Evolutionary conservation across 2,329 filamentous ascomycete species (phyloP).

Genomic region (Aspergillus fischeri): DNA sequence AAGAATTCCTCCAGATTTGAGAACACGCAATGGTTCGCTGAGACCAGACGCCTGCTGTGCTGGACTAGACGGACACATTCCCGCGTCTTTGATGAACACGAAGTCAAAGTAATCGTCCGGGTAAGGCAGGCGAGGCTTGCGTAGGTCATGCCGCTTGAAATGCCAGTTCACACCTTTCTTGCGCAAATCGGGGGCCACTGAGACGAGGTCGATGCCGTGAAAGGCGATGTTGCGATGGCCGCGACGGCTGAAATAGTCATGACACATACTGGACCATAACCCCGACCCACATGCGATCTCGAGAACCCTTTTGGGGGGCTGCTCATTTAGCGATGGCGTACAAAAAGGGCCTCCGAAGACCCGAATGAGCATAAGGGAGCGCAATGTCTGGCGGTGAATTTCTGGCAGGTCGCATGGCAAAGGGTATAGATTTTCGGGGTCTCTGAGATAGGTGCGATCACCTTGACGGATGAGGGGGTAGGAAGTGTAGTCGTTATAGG

Average conservation of each 20-base stretch:
- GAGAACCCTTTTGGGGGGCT: slow-evolving; percentile 71
- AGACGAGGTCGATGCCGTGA: slow-evolving; percentile 76
- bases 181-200: slow-evolving; percentile 61
- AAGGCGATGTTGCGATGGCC: slow-evolving; percentile 70
- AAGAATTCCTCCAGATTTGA: slow-evolving; percentile 72
- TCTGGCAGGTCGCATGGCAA: slow-evolving; percentile 83
- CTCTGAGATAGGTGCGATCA: slow-evolving; percentile 77
- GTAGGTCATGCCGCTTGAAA: slow-evolving; percentile 83
- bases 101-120: slow-evolving; percentile 77
- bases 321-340: slow-evolving; percentile 61
- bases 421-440: slow-evolving; percentile 70
- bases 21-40: slow-evolving; percentile 71
- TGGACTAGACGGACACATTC: slow-evolving; percentile 60
- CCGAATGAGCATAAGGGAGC: slow-evolving; percentile 75
- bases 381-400: slow-evolving; percentile 79
- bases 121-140: slow-evolving; percentile 71
- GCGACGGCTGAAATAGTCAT: slow-evolving; percentile 68
- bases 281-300: slow-evolving; percentile 85
- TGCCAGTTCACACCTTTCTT: slow-evolving; percentile 79
- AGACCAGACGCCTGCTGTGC: slow-evolving; percentile 52
- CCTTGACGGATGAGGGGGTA: slow-evolving; percentile 67
- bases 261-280: slow-evolving; percentile 85
- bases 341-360: slow-evolving; percentile 78
- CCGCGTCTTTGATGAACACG: slow-evolving; percentile 81
- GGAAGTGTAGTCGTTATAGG: slow-evolving; percentile 37